Percentiles rank a stretch among this genome's conserved stretches.
Conservation (phyloP, 2,329 filamentous ascomycete genomes). For the Colletotrichum cordylinicola region DNA sequence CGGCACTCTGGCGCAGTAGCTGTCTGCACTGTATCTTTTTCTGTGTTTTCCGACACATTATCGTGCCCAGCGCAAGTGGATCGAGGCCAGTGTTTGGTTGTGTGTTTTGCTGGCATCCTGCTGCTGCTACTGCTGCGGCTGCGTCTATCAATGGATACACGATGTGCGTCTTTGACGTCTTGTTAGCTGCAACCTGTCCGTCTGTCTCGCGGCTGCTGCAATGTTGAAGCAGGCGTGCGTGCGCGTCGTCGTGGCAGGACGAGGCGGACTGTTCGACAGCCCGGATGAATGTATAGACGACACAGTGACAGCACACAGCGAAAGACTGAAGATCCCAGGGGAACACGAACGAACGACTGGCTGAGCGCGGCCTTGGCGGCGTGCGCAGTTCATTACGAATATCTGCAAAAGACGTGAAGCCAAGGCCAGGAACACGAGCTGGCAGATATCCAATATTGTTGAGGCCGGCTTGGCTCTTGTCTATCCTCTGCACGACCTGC, state of each 20-base stretch:
- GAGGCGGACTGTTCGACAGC: background rate
- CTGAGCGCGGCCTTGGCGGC: conserved; percentile 5
- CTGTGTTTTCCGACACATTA: background rate
- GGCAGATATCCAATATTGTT: conserved; percentile 6
- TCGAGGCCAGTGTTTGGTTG: background rate
- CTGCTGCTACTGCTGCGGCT: background rate
- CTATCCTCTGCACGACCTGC: background rate
- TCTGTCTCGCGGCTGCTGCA: background rate
- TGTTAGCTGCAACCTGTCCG: background rate
- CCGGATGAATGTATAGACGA: background rate
- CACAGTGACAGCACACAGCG: background rate
- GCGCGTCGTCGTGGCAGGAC: background rate
- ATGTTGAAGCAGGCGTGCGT: background rate
- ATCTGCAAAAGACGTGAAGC: background rate
- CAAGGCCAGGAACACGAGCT: conserved; percentile 13
- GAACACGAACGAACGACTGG: background rate
- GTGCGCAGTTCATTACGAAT: conserved; percentile 1
- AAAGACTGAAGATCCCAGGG: background rate
- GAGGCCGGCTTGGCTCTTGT: background rate
- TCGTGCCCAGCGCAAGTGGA: conserved; percentile 14
- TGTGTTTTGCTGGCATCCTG: background rate
- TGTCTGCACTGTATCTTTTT: background rate
- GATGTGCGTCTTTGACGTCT: background rate
- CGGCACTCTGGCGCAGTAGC: conserved; percentile 3
- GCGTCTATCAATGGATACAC: background rate